Evolutionary conservation across 768 basidiomycete genomes (phyloP).

Genomic region (Pholiota molesta): DNA sequence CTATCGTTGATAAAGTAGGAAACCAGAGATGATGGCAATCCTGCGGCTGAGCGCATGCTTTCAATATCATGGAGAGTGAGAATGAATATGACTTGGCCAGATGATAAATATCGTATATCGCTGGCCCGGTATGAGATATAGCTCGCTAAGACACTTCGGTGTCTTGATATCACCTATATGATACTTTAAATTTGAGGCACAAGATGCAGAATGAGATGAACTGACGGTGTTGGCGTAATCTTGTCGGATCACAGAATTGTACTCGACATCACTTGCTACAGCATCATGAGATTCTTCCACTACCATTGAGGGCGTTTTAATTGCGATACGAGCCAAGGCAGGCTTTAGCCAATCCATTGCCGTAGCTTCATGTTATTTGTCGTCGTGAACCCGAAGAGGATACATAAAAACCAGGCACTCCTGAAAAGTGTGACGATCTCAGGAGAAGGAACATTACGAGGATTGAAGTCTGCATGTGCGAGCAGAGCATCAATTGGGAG

Average conservation of each 20-base stretch:
- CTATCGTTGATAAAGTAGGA: constrained; percentile 89
- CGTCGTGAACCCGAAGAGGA: constrained; percentile 80
- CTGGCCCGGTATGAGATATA: constrained; percentile 66
- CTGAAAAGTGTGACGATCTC: constrained; percentile 80
- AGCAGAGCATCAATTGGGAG: constrained; percentile 91
- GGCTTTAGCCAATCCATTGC: constrained; percentile 82
- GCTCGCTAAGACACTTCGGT: constrained; percentile 64
- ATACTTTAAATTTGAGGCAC: not conserved
- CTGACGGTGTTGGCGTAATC: constrained; percentile 80
- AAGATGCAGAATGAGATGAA: not conserved
- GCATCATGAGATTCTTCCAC: constrained; percentile 82
- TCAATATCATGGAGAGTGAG: constrained; percentile 89
- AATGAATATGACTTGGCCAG: constrained; percentile 86
- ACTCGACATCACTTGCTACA: constrained; percentile 87
- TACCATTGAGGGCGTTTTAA: constrained; percentile 85
- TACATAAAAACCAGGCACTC: constrained; percentile 93
- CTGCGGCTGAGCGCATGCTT: constrained; percentile 78
- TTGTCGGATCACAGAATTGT: constrained; percentile 86
- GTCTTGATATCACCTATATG: constrained; percentile 67
- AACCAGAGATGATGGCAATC: constrained; percentile 79
- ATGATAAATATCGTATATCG: constrained; percentile 74
- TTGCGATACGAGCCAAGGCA: constrained; percentile 77
- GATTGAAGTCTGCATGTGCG: constrained; percentile 66
- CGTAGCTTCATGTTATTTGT: constrained; percentile 53
- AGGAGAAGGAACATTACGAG: constrained; percentile 54